These are phyloP conservation scores for Podospora appendiculata DNA, from an alignment of 495 filamentous ascomycete species.

Conservation along the genomic window DNA sequence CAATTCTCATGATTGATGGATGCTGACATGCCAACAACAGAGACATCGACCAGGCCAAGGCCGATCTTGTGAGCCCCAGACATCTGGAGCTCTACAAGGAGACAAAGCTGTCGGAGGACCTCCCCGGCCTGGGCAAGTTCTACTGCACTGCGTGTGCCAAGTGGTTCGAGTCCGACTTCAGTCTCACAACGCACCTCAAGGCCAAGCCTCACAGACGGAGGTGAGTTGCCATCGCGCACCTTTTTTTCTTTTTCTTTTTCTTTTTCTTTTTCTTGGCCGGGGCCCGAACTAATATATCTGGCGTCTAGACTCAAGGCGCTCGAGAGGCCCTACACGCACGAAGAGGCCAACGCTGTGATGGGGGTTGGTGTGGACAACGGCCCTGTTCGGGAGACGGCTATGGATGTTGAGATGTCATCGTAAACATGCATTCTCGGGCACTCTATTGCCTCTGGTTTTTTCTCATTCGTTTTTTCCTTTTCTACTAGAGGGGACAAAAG, in stretches of 20 bases:
- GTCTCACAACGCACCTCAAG: slow-evolving; percentile 64
- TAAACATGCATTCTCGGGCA: neutral
- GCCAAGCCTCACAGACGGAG: slow-evolving; percentile 90
- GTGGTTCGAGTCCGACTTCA: slow-evolving; percentile 86
- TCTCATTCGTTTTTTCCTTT: neutral
- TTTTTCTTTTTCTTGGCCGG: neutral
- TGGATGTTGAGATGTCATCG: slow-evolving; percentile 1
- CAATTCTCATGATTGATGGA: neutral
- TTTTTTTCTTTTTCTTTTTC: slow-evolving; percentile 5
- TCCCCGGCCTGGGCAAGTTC: slow-evolving; percentile 71
- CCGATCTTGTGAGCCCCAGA: slow-evolving; percentile 65
- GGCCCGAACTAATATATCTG: neutral
- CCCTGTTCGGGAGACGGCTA: neutral
- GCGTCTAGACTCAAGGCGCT: slow-evolving; percentile 3
- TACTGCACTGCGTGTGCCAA: slow-evolving; percentile 95
- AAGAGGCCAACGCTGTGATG: slow-evolving; percentile 2
- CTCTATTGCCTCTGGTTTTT: neutral
- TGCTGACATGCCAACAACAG: slow-evolving; percentile 31
- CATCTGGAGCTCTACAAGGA: slow-evolving; percentile 73
- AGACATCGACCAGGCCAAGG: slow-evolving; percentile 82
- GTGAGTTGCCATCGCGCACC: slow-evolving; percentile 36
- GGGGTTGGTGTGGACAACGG: slow-evolving; percentile 4
- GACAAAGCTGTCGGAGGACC: slow-evolving; percentile 73
- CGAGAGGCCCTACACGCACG: slow-evolving; percentile 2
- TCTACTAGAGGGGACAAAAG: neutral